Evolutionary conservation across 805 yeast species (phyloP), one percentile per base, ranked within the genome.

Genomic region (Wickerhamomyces hampshirensis): DNA sequence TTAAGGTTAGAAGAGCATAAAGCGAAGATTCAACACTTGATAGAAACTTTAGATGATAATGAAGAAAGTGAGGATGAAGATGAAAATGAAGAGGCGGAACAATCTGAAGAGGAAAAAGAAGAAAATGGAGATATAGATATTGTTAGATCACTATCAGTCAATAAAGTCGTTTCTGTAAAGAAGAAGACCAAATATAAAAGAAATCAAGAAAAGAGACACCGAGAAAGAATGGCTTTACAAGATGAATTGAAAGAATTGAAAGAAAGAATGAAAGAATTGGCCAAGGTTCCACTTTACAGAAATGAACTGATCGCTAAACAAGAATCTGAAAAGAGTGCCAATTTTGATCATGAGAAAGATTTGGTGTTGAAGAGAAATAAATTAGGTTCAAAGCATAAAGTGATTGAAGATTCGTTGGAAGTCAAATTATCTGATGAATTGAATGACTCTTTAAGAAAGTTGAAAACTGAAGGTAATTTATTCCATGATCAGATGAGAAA

Each of bases 401-500:
- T 78, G 10, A 50, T 68, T 26, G 69, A 70, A 24, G 67, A 66
- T 15, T 65, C 69, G 9, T 47, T 78, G 26, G 83, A 91, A 51
- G 82, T 93, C 18, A 91, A 93, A 62, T 72, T 93, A 35, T 76
- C 94, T 18, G 91, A 86, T 55, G 98, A 93, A 60, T 70, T 93
- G 46, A 77, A 83, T 23, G 94, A 84, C 51, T 84, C 95, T 12
- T 67, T 93, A 50, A 76, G 96, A 58, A 75, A 78, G 44, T 65
- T 93, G 54, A 84, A 76, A 55, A 93, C 98, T 0, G 98, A 93
- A 64, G 98, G 98, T 13, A 85, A 82, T 56, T 63, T 86, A 39
- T 68, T 87, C 30, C 78, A 80, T 46, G 97, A 89, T 56, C 80
- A 87, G 40, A 78, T 91, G 77, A 72, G 80, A 58, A 75, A 74